Evolutionary conservation across 2,329 filamentous ascomycete species (phyloP).

Genomic region (Pyrenochaeta sp.): DNA sequence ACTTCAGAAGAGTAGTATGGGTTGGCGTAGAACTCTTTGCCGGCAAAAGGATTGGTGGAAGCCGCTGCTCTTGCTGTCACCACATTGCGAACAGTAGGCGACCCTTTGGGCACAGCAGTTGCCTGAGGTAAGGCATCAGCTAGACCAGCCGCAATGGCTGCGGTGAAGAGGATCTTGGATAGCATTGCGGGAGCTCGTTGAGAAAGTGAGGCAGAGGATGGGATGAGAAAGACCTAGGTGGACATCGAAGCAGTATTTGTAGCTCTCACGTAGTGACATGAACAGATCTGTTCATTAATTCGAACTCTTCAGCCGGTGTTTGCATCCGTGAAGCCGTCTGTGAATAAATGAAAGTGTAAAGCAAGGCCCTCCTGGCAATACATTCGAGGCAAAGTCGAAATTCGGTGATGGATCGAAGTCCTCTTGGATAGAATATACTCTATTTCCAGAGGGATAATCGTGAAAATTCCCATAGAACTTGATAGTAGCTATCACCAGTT

Average conservation of each 20-base stretch:
- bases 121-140: constrained; percentile 31
- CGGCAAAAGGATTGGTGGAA: constrained; percentile 59
- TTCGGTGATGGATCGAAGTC: too few species aligned
- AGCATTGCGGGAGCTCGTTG: constrained; percentile 19
- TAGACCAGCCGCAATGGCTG: constrained; percentile 30
- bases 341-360: too few species aligned
- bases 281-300: constrained; percentile 23
- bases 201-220: constrained; percentile 7
- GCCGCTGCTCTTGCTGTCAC: too few species aligned
- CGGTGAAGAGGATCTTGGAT: constrained; percentile 24
- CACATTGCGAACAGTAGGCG: constrained; percentile 20
- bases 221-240: neutral
- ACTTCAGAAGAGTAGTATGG: constrained; percentile 63
- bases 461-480: too few species aligned
- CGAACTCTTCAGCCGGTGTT: constrained; percentile 24
- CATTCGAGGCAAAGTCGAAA: too few species aligned
- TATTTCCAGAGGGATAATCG: too few species aligned
- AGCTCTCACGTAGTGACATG: constrained; percentile 6
- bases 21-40: constrained; percentile 60
- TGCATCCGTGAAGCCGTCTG: constrained; percentile 20
- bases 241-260: constrained; percentile 20
- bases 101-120: constrained; percentile 14
- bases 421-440: too few species aligned
- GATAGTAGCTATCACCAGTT: too few species aligned
- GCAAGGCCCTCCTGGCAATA: too few species aligned